Percentiles rank a stretch among this genome's conserved stretches.
These are phyloP conservation scores for Sporothrix protearum DNA, from an alignment of 2,329 filamentous ascomycete species.

Conservation along the genomic window DNA sequence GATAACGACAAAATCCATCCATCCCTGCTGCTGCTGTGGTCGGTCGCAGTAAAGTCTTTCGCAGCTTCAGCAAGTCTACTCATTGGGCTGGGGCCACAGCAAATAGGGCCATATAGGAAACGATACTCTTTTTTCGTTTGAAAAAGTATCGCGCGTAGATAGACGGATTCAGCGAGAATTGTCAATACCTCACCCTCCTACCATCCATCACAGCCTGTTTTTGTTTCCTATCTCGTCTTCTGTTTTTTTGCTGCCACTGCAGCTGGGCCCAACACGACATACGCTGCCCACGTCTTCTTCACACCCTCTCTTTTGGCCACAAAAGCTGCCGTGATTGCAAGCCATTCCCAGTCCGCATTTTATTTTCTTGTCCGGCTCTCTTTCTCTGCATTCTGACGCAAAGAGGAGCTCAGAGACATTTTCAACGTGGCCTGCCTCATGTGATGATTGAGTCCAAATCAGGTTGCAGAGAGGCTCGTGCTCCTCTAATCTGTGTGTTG, in stretches of 20 bases:
- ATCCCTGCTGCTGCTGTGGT: neutral
- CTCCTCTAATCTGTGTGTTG: no score
- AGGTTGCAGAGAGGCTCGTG: neutral
- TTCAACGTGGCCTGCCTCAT: neutral
- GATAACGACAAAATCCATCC: conserved; percentile 7
- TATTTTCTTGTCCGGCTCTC: neutral
- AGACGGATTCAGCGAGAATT: neutral
- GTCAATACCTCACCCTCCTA: neutral
- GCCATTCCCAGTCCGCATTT: neutral
- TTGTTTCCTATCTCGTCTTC: neutral
- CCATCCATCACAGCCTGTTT: neutral
- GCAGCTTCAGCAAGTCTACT: neutral
- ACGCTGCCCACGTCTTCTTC: neutral
- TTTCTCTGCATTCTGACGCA: neutral
- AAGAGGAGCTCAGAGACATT: neutral
- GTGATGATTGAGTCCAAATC: neutral
- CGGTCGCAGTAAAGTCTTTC: neutral
- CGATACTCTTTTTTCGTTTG: no score
- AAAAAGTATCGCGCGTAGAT: no score
- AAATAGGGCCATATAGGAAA: neutral
- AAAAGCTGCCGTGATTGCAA: neutral
- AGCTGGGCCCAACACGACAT: neutral
- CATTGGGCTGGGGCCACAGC: neutral
- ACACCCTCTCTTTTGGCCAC: neutral
- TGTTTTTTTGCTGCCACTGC: neutral